These are phyloP conservation scores for Colletotrichum sojae DNA, from an alignment of 2,329 filamentous ascomycete genomes.

Conservation along the genomic window DNA sequence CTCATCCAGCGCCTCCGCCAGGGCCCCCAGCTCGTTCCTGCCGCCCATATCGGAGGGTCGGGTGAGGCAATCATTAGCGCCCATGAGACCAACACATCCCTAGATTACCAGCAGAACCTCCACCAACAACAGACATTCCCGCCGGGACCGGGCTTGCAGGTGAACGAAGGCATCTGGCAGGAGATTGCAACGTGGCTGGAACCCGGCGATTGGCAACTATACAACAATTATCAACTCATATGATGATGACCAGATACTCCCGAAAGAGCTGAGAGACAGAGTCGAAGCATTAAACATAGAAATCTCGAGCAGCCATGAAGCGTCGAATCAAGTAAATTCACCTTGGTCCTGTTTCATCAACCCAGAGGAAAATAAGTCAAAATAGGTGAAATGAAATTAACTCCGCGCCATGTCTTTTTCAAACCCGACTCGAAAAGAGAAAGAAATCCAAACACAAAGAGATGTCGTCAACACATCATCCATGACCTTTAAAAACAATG, in stretches of 20 bases:
- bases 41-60: background rate
- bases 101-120: background rate
- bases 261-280: background rate
- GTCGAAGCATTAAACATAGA: background rate
- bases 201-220: constrained; percentile 45
- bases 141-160: constrained; percentile 14
- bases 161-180: constrained; percentile 51
- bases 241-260: background rate
- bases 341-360: background rate
- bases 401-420: constrained; percentile 40
- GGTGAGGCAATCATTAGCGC: too few species aligned
- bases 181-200: constrained; percentile 57
- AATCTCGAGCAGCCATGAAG: background rate
- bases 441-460: constrained; percentile 20
- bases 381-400: constrained; percentile 18
- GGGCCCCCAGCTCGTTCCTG: constrained; percentile 17
- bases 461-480: constrained; percentile 17
- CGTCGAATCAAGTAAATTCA: background rate
- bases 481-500: constrained; percentile 10
- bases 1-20: constrained; percentile 53
- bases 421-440: constrained; percentile 13
- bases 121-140: constrained; percentile 19
- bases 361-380: background rate
- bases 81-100: too few species aligned
- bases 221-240: constrained; percentile 35